Conservation (phyloP, 805 yeast genomes). For the Metschnikowia picachoensis region DNA sequence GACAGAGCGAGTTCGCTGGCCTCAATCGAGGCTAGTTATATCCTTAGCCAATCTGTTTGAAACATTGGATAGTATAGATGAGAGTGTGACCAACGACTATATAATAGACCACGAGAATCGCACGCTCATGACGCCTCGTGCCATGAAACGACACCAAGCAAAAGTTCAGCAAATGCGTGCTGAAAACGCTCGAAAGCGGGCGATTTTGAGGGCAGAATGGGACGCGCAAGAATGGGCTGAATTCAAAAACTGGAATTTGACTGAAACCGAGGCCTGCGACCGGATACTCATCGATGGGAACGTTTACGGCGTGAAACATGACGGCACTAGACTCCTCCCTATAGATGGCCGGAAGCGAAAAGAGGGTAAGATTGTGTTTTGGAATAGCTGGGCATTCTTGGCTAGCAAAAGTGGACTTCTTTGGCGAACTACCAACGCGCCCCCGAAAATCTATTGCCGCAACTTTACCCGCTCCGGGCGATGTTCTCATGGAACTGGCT, state of each 20-base stretch:
- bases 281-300: conserved; percentile 39
- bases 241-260: conserved; percentile 22
- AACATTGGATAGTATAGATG: too few relatives aligned
- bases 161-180: conserved; percentile 1
- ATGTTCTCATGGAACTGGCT: conserved; percentile 49
- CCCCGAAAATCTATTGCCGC: conserved; percentile 25
- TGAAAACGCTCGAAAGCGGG: background rate
- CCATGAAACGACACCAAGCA: conserved; percentile 2
- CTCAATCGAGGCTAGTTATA: too few relatives aligned
- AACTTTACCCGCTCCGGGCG: conserved; percentile 43
- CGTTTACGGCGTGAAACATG: conserved; percentile 40
- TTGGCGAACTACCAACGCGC: background rate
- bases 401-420: conserved; percentile 9
- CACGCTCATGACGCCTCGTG: conserved; percentile 12
- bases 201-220: background rate
- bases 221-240: conserved; percentile 1
- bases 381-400: conserved; percentile 26
- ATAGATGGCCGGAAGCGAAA: conserved; percentile 21
- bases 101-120: conserved; percentile 5
- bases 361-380: conserved; percentile 16
- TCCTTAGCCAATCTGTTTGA: too few relatives aligned
- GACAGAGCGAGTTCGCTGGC: background rate
- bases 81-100: background rate
- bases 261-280: conserved; percentile 43
- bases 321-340: conserved; percentile 41